Evolutionary conservation across 306 rosid genomes (phyloP).

Genomic region (Datisca glomerata): DNA sequence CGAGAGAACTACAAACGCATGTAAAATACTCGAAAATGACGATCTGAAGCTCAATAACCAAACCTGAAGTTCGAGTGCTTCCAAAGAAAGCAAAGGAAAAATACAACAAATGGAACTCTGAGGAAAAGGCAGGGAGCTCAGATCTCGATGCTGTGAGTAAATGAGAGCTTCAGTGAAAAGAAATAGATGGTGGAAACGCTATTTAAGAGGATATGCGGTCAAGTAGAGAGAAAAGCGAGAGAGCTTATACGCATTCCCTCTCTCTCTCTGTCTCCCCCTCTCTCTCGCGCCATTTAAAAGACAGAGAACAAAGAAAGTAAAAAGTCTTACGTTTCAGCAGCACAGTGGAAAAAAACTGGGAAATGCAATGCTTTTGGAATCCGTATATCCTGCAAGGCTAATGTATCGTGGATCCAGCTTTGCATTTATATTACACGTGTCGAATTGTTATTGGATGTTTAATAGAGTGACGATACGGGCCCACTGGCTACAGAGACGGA

Average conservation of each 20-base stretch:
- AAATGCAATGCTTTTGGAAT: not conserved
- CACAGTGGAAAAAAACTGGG: not conserved
- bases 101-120: not conserved
- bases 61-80: conserved; percentile 12
- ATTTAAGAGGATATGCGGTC: conserved; percentile 8
- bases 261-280: conserved; percentile 27
- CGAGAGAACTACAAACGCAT: conserved; percentile 4
- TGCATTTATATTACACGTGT: not conserved
- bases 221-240: conserved; percentile 24
- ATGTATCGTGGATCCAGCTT: not conserved
- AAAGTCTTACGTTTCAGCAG: not conserved
- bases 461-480: no score
- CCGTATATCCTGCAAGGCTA: not conserved
- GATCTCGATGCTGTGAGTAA: conserved; percentile 25
- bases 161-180: not conserved
- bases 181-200: conserved; percentile 6
- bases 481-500: not conserved
- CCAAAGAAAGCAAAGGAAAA: not conserved
- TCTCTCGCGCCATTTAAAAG: conserved; percentile 17
- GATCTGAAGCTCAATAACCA: conserved; percentile 8
- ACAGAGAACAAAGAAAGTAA: not conserved
- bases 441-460: not conserved
- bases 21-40: conserved; percentile 7
- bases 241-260: conserved; percentile 46
- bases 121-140: conserved; percentile 11